Evolutionary conservation across 1,284 basidiomycete genomes (phyloP).

Genomic region (Ganoderma multipileum): DNA sequence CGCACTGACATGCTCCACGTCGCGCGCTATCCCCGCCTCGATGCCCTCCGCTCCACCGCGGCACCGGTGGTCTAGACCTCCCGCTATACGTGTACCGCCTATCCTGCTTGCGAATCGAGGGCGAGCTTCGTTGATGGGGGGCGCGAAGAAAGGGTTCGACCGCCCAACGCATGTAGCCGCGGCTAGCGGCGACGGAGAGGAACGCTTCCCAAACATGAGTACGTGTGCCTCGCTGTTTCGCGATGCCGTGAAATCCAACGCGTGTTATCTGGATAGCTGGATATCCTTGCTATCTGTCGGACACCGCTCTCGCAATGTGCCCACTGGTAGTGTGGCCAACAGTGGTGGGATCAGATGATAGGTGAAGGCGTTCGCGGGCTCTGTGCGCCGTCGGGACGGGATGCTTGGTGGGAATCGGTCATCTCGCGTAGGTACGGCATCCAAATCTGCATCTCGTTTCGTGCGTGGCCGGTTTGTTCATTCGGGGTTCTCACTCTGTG

Average conservation of each 20-base stretch:
- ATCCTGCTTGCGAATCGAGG: constrained; percentile 24
- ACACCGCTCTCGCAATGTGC: constrained; percentile 1
- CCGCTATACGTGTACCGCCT: constrained; percentile 30
- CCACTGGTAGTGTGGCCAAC: background rate
- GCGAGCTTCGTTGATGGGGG: constrained; percentile 9
- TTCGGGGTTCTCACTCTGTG: constrained; percentile 28
- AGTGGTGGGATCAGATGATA: background rate
- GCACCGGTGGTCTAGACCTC: constrained; percentile 26
- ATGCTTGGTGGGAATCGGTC: constrained; percentile 12
- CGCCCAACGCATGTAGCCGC: constrained; percentile 6
- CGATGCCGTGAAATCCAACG: constrained; percentile 12
- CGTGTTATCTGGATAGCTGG: background rate
- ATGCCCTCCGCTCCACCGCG: constrained; percentile 23
- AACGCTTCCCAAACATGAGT: constrained; percentile 19
- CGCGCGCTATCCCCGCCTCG: constrained; percentile 20
- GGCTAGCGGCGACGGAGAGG: constrained; percentile 5
- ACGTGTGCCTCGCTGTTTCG: constrained; percentile 7
- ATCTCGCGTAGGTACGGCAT: constrained; percentile 29
- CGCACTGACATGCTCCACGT: background rate
- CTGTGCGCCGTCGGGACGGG: constrained; percentile 16
- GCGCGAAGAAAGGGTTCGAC: constrained; percentile 2
- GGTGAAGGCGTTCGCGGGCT: constrained; percentile 15
- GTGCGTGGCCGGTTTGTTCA: constrained; percentile 29
- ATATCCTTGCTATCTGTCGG: constrained; percentile 7
- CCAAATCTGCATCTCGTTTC: constrained; percentile 34